These are phyloP conservation scores for Penicillium mononematosum DNA, from an alignment of 495 filamentous ascomycete genomes.

Conservation along the genomic window DNA sequence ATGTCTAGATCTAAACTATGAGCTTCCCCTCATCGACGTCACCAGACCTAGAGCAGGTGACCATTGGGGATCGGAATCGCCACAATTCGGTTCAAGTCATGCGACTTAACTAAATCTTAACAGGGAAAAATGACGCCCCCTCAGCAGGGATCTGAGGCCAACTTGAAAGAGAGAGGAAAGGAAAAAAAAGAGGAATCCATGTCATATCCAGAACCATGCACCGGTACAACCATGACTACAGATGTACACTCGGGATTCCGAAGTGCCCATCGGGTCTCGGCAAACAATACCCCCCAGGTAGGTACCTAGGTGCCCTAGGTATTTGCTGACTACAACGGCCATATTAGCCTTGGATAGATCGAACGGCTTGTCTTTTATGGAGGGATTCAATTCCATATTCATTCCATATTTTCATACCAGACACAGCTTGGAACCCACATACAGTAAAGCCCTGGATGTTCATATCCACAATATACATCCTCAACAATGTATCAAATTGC, in stretches of 20 bases:
- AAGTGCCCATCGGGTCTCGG: slow-evolving; percentile 6
- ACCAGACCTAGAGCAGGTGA: slow-evolving; percentile 19
- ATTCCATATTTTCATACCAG: not conserved
- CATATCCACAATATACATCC: not conserved
- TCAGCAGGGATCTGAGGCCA: slow-evolving; percentile 5
- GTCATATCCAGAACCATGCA: slow-evolving; percentile 3
- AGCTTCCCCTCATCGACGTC: slow-evolving; percentile 20
- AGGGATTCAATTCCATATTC: not conserved
- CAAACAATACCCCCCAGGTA: not conserved
- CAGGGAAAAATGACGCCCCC: slow-evolving; percentile 3
- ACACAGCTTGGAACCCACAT: too few species aligned
- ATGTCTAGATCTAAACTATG: not conserved
- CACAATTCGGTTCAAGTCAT: slow-evolving; percentile 10
- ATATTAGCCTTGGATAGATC: not conserved
- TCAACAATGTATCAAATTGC: not conserved
- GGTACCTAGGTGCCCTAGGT: too few species aligned
- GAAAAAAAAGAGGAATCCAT: not conserved
- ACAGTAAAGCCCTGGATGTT: not conserved
- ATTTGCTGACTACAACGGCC: not conserved
- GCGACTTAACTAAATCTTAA: not conserved
- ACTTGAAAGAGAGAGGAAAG: not conserved
- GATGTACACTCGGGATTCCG: slow-evolving; percentile 11
- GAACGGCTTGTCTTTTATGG: not conserved
- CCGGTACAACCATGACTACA: slow-evolving; percentile 3
- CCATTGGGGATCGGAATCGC: slow-evolving; percentile 11